A percentile compares a stretch with the other conserved stretches of the same genome.
Evolutionary conservation across 768 basidiomycete species (phyloP).

Genomic region (Trametes cingulata): DNA sequence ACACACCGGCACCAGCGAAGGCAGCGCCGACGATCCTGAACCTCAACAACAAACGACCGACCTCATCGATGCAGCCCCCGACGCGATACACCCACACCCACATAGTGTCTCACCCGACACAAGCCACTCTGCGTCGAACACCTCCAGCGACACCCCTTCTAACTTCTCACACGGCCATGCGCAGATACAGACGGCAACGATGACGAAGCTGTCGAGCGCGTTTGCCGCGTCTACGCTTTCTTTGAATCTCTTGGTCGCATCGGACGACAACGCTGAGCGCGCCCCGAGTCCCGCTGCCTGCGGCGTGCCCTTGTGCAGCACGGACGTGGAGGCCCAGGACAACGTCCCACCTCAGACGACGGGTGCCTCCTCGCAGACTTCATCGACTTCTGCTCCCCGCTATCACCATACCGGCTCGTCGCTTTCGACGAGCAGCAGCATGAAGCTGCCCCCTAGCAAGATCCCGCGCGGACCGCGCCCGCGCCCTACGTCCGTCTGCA

Average conservation of each 20-base stretch:
- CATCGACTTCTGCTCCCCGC: neutral
- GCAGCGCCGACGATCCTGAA: neutral
- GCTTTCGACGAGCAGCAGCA: neutral
- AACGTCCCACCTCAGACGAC: neutral
- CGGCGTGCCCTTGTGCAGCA: no score
- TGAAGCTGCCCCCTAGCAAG: conserved; percentile 18
- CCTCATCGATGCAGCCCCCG: conserved; percentile 4
- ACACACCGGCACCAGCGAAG: neutral
- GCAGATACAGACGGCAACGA: conserved; percentile 30
- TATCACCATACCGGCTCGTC: conserved; percentile 13
- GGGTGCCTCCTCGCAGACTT: neutral
- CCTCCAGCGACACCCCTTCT: conserved; percentile 26
- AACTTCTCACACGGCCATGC: conserved; percentile 25
- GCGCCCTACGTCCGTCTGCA: conserved; percentile 5
- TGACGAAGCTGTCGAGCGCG: conserved; percentile 29
- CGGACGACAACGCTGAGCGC: neutral
- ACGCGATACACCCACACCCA: conserved; percentile 21
- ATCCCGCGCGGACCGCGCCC: conserved; percentile 30
- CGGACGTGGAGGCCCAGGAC: no score
- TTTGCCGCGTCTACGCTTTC: conserved; percentile 16
- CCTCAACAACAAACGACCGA: neutral
- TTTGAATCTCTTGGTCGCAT: conserved; percentile 5
- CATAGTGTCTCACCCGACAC: conserved; percentile 1
- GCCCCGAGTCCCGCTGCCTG: no score
- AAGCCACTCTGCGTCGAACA: conserved; percentile 22